Evolutionary conservation across 208 protist species (phyloP), one percentile per base, ranked within the genome.

Genomic region (Trypanosoma grayi): DNA sequence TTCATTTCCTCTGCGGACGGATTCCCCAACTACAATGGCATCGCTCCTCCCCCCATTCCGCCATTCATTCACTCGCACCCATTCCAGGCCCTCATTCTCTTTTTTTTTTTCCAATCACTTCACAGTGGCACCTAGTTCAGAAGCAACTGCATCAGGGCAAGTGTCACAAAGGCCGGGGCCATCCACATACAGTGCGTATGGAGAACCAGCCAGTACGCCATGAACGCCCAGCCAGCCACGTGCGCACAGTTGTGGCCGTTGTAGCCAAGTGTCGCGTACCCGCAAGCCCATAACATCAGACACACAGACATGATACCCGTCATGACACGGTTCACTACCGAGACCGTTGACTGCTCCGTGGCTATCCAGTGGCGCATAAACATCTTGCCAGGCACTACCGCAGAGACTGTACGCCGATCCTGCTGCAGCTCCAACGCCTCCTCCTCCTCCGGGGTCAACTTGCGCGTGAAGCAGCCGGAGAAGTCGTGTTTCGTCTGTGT

Each of bases 291-390:
- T 20, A 94, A 59, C 76, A 94, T 90, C 8, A 77, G 68, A 60
- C 78, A 87, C n/a, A 94, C 77, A 22, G 75, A 71, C 51, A 96
- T 79, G 45, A 92, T 90, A 24, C 87, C 85, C 0, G 84, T 88
- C 10, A 96, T 74, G 28, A 91, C 87, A 54, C 90, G 90, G 62
- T 96, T 86, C 30, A 89, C 77, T 13, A 94, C 85, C 13, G 87
- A 94, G 11, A 92, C 68, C 11, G 90, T 90, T 0, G 87, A 92
- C 67, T 96, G 90, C 70, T 96, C 87, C 22, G 83, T 84, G 2
- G 77, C 75, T 50, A 93, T 92, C 85, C 87, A 96, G 70, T 96
- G 87, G 30, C 87, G 87, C 87, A 96, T 96, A 46, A 96, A 96
- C 76, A 96, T 67, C 70, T 96, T 85, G 36, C 90, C 90, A 16